phyloP scores from a whole-genome alignment of 1,139 yeast species.

The Hyphopichia wangnamkhiaoensis region DNA sequence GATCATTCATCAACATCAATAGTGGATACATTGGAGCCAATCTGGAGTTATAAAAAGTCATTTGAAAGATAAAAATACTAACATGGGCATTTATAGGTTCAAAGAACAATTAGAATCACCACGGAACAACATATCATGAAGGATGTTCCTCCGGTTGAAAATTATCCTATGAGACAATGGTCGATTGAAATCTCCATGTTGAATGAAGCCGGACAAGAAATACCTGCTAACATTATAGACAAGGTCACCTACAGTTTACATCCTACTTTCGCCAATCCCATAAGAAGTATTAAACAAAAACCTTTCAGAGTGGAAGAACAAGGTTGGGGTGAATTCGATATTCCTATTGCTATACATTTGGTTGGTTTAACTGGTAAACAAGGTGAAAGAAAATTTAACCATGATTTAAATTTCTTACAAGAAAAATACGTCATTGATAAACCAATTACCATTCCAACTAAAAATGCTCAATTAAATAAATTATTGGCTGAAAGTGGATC shows the following conservation, averaged over 20 bases:
- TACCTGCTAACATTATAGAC: slow-evolving; percentile 87
- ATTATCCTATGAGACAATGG: slow-evolving; percentile 97
- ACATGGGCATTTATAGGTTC: slow-evolving; percentile 43
- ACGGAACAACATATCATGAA: slow-evolving; percentile 83
- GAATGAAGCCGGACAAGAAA: slow-evolving; percentile 77
- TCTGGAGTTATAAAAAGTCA: not conserved
- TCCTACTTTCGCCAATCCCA: slow-evolving; percentile 92
- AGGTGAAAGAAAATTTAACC: slow-evolving; percentile 84
- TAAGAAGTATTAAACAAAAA: slow-evolving; percentile 72
- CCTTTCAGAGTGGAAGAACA: slow-evolving; percentile 92
- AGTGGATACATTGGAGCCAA: not conserved
- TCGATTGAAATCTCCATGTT: slow-evolving; percentile 72
- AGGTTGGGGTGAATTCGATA: slow-evolving; percentile 99
- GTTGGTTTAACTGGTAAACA: slow-evolving; percentile 69
- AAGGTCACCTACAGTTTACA: slow-evolving; percentile 91
- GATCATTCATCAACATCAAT: too few relatives aligned
- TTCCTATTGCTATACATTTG: slow-evolving; percentile 75
- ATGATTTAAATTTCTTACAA: slow-evolving; percentile 83
- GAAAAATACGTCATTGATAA: slow-evolving; percentile 81
- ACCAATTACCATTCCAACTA: slow-evolving; percentile 71
- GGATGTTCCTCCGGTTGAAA: slow-evolving; percentile 85
- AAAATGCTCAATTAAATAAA: slow-evolving; percentile 66
- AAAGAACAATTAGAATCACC: slow-evolving; percentile 85
- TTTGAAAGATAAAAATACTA: slow-evolving; percentile 4
- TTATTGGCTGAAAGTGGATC: slow-evolving; percentile 80